Conservation (phyloP, 2,329 filamentous ascomycete genomes). For the Coniochaeta sp. region DNA sequence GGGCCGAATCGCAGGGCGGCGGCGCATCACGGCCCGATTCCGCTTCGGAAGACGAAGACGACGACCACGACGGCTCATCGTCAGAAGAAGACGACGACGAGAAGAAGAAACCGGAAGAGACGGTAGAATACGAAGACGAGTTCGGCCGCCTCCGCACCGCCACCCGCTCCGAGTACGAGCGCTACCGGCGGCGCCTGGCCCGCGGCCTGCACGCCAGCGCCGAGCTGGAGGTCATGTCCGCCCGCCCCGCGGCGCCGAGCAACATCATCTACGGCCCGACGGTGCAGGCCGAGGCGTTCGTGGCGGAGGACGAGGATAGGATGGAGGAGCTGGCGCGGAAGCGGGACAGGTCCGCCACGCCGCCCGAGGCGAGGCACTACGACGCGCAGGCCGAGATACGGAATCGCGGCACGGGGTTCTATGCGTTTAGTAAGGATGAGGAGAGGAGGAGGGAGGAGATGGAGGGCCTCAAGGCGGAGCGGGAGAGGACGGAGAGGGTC, state of each 20-base stretch:
- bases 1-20: conserved; percentile 64
- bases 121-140: conserved; percentile 87
- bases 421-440: conserved; percentile 75
- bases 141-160: conserved; percentile 76
- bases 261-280: conserved; percentile 79
- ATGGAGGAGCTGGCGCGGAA: conserved; percentile 76
- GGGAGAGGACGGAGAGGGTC: conserved; percentile 59
- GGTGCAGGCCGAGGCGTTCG: conserved; percentile 78
- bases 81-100: conserved; percentile 19
- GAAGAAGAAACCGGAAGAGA: conserved; percentile 39
- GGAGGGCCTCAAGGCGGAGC: conserved; percentile 59
- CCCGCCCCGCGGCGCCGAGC: conserved; percentile 56
- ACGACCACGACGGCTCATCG: background rate
- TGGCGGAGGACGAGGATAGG: conserved; percentile 59
- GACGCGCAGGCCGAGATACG: conserved; percentile 77
- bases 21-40: conserved; percentile 22
- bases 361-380: conserved; percentile 76
- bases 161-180: conserved; percentile 60
- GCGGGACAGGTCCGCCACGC: conserved; percentile 72
- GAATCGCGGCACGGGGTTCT: conserved; percentile 86
- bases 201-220: conserved; percentile 43
- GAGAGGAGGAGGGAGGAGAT: conserved; percentile 63
- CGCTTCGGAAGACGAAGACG: no score
- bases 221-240: conserved; percentile 62
- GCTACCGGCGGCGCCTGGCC: conserved; percentile 51